Conservation (phyloP, 169 alveolate genomes). For the Plasmodium gaboni region DNA sequence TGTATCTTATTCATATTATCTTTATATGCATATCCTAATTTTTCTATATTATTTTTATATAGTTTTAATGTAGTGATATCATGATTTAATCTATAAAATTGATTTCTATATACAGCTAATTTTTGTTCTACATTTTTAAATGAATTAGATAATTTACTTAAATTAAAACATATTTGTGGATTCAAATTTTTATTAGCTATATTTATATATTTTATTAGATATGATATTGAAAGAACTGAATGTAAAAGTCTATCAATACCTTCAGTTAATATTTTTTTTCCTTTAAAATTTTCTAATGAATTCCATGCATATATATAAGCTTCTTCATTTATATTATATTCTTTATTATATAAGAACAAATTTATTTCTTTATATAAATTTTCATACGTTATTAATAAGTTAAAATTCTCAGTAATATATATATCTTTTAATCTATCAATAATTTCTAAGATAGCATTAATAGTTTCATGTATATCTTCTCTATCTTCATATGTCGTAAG, state of each 20-base stretch:
- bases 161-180: not conserved
- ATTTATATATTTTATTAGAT: constrained; percentile 10
- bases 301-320: constrained; percentile 22
- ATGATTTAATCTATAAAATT: constrained; percentile 27
- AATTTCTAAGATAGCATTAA: not conserved
- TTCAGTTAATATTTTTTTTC: not conserved
- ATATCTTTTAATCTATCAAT: constrained; percentile 11
- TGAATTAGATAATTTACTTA: constrained; percentile 8
- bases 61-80: not conserved
- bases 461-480: constrained; percentile 10
- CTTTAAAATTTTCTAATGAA: constrained; percentile 15
- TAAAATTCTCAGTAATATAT: not conserved
- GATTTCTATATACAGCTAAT: not conserved
- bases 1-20: constrained; percentile 13
- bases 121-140: not conserved
- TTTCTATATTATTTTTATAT: constrained; percentile 23
- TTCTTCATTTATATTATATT: not conserved
- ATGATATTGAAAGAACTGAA: not conserved
- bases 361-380: constrained; percentile 28
- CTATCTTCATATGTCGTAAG: constrained; percentile 4
- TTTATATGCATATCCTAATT: constrained; percentile 23
- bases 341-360: constrained; percentile 10
- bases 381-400: constrained; percentile 28
- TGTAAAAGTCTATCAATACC: constrained; percentile 10
- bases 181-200: constrained; percentile 15